Percentiles rank a stretch among this genome's conserved stretches.
phyloP scores from a whole-genome alignment of 768 basidiomycete genomes.

The Melanogaster broomeanus region DNA sequence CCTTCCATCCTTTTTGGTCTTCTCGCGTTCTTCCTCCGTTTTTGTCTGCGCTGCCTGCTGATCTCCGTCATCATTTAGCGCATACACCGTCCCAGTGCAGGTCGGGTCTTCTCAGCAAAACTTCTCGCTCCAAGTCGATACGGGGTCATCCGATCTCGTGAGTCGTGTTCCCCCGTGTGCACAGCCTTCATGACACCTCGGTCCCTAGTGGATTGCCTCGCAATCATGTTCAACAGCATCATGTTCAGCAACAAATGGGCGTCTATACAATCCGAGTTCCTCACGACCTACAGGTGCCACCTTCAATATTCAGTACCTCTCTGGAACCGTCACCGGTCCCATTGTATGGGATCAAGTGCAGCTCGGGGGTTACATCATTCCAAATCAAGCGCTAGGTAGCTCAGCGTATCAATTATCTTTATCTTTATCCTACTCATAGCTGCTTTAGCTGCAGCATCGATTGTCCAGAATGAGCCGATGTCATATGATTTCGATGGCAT shows the following conservation, averaged over 20 bases:
- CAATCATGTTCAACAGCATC: slow-evolving; percentile 57
- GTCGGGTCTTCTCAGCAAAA: slow-evolving; percentile 53
- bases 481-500: slow-evolving; percentile 60
- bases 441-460: slow-evolving; percentile 55
- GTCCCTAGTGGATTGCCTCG: slow-evolving; percentile 70
- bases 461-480: slow-evolving; percentile 59
- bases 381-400: slow-evolving; percentile 71
- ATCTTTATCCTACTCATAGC: not conserved
- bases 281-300: slow-evolving; percentile 42
- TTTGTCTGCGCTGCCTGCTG: slow-evolving; percentile 1
- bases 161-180: slow-evolving; percentile 23
- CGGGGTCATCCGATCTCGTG: slow-evolving; percentile 81
- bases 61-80: slow-evolving; percentile 38
- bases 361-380: slow-evolving; percentile 64
- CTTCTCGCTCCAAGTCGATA: slow-evolving; percentile 73
- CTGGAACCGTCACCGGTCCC: slow-evolving; percentile 59
- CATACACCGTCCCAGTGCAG: slow-evolving; percentile 62
- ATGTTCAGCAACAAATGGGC: slow-evolving; percentile 49
- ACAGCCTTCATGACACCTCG: not conserved
- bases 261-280: slow-evolving; percentile 56
- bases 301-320: slow-evolving; percentile 60
- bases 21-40: not conserved
- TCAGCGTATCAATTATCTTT: not conserved
- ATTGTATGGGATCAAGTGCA: slow-evolving; percentile 69
- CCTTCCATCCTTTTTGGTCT: slow-evolving; percentile 4